Base-by-base conservation (phyloP, 2,329 filamentous ascomycete species). In the Sporothrix mexicana region DNA sequence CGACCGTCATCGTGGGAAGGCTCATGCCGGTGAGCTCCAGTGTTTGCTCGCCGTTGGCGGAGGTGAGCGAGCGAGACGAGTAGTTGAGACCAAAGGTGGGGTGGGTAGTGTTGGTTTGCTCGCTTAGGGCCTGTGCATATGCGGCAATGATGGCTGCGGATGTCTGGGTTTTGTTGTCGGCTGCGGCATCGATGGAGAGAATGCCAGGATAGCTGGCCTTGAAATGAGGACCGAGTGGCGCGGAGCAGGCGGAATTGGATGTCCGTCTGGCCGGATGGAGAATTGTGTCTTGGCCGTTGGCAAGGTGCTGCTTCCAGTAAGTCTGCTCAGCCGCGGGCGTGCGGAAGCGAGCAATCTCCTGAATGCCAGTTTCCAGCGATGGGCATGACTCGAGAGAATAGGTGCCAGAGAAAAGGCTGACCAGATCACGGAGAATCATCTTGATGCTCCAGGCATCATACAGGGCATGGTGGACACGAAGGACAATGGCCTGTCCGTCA, bases 401-500 rank as follows among this genome's bases (percentile, higher is more conserved):
- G 20, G 20, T 23, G 4, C 62, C 20, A 6, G 45, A 59, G 30
- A 74, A 69, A 15, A 76, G 67, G 9, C 47, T 15, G 45, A 36
- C 55, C 9, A 78, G 72, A 30, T 78, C 77, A 6, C 61, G 68
- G 59, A 75, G 41, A 23, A 78, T 74, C 76, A 77, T 76, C 70
- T 77, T 77, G 74, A 78, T 77, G 70, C 75, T 77, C 77, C 77
- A 78, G 15, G 76, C 77, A 25, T 78, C 77, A 62, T 78, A 78
- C 1, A 78, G 73, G 0, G 76, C 76, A 43, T 78, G 77, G 64
- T 78, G 77, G 1, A 78, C 25, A 12, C 76, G 75, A 4, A 78
- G 70, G 3, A 78, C 75, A 6, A 77, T 55, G 17, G 75, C 76
- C 20, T 75, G 75, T 12, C 77, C 76, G 51, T 77, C 75, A 0